Base-by-base conservation (phyloP, 2,329 filamentous ascomycete genomes). In the Pseudogymnoascus sp. region DNA sequence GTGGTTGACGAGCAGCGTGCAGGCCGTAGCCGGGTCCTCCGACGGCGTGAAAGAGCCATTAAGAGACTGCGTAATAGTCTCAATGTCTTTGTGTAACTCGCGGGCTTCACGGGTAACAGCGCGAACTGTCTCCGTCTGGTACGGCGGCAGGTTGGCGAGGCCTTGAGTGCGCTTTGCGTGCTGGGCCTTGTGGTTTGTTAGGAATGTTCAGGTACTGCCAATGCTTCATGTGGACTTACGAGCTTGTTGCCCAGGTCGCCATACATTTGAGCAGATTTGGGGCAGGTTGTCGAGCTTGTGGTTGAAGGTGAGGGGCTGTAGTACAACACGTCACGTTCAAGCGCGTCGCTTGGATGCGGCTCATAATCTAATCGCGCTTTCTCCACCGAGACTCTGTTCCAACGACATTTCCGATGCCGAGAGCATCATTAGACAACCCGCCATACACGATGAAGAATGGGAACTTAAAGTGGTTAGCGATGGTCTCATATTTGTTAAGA, bases 121-220 rank as follows among this genome's bases (percentile, higher is more conserved):
- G 64, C 93, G 92, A 63, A 97, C 91, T 50, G 96, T 83, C 73
- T 97, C 95, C 28, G 92, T 88, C 76, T 96, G 92, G 75, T 97
- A 97, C 3, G 92, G 88, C 0, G 95, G 95, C 2, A 99, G 84
- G 74, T 96, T 87, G 33, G 87, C 79, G 63, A 99, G 85, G 68
- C 90, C 89, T 76, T 95, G 91, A 17, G 90, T 96, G 74, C 95
- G 87, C 82, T 97, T 97, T 75, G 95, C 95, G 80, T 97, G 90
- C 80, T 93, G 89, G 70, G 96, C 93, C 91, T 96, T 67, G 5
- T 40, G 15, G 47, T 50, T 9, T 42, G 26, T 62, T 47, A 65
- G 64, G 60, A 62, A 35, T 17, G 47, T 62, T 59, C 31, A 26
- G 31, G 28, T 57, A 33, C 28, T 11, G 28, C 50, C 50, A 57